Evolutionary conservation across 2,329 filamentous ascomycete species (phyloP).

Genomic region (Monosporascus sp.): DNA sequence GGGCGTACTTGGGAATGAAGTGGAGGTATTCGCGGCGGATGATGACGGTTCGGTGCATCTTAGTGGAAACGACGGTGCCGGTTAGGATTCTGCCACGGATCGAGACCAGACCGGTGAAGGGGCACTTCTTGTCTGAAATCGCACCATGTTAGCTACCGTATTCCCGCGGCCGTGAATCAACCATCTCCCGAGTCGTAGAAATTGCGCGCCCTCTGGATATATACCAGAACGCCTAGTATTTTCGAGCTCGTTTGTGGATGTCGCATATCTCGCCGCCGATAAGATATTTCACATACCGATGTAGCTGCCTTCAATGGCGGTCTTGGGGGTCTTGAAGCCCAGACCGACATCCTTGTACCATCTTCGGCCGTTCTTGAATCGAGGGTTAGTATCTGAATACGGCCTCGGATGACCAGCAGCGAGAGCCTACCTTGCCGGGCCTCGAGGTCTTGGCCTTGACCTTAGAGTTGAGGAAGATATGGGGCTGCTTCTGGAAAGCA

Average conservation of each 20-base stretch:
- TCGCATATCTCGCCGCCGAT: background rate
- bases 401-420: background rate
- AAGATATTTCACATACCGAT: conserved; percentile 70
- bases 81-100: conserved; percentile 99
- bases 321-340: conserved; percentile 98
- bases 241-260: background rate
- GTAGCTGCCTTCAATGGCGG: conserved; percentile 97
- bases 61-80: conserved; percentile 98
- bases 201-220: background rate
- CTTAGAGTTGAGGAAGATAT: conserved; percentile 99
- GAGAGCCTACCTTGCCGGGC: conserved; percentile 74
- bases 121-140: conserved; percentile 97
- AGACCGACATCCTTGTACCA: conserved; percentile 99
- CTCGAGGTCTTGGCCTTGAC: conserved; percentile 76
- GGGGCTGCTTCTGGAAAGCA: conserved; percentile 99
- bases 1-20: conserved; percentile 98
- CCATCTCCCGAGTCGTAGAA: background rate
- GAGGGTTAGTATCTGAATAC: conserved; percentile 1
- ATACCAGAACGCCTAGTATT: too few relatives aligned
- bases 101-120: conserved; percentile 97
- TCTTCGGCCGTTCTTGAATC: conserved; percentile 23
- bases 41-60: conserved; percentile 99
- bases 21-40: conserved; percentile 99
- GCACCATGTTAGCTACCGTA: conserved; percentile 8
- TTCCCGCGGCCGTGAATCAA: background rate